Evolutionary conservation across 1,284 basidiomycete species (phyloP).

Genomic region (Sanguinoderma infundibulare): DNA sequence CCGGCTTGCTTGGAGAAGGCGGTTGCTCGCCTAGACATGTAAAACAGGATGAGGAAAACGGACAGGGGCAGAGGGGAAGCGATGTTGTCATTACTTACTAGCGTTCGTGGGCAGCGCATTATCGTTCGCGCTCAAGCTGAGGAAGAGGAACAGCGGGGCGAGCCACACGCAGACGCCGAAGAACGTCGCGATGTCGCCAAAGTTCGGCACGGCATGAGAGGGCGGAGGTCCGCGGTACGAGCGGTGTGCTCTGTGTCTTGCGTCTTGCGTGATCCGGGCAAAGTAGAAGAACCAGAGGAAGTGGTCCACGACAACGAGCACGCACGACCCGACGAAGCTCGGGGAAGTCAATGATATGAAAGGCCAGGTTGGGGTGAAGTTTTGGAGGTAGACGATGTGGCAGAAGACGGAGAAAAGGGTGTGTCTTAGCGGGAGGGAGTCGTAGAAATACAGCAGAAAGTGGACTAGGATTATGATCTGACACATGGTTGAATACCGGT

Average conservation of each 20-base stretch:
- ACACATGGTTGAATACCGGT: background rate
- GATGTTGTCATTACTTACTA: constrained; percentile 23
- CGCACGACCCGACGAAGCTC: constrained; percentile 84
- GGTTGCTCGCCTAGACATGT: constrained; percentile 24
- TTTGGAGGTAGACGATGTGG: constrained; percentile 88
- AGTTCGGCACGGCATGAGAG: constrained; percentile 54
- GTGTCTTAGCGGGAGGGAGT: constrained; percentile 77
- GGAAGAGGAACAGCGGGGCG: constrained; percentile 87
- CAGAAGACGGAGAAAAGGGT: constrained; percentile 81
- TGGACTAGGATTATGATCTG: constrained; percentile 83
- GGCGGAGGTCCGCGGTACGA: constrained; percentile 39
- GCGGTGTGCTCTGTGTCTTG: constrained; percentile 50
- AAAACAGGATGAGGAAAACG: background rate
- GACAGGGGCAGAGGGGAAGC: background rate
- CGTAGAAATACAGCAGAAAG: constrained; percentile 76
- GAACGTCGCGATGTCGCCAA: constrained; percentile 87
- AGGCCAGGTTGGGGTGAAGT: constrained; percentile 89
- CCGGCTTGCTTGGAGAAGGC: constrained; percentile 27
- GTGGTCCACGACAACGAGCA: constrained; percentile 85
- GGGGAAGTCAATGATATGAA: constrained; percentile 85
- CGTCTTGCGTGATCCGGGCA: constrained; percentile 64
- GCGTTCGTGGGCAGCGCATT: constrained; percentile 78
- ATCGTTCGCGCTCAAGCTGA: constrained; percentile 94
- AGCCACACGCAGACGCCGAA: constrained; percentile 95
- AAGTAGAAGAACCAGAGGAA: constrained; percentile 97